Evolutionary conservation across 495 filamentous ascomycete genomes (phyloP).

Genomic region (Lasiosphaeria ovina): DNA sequence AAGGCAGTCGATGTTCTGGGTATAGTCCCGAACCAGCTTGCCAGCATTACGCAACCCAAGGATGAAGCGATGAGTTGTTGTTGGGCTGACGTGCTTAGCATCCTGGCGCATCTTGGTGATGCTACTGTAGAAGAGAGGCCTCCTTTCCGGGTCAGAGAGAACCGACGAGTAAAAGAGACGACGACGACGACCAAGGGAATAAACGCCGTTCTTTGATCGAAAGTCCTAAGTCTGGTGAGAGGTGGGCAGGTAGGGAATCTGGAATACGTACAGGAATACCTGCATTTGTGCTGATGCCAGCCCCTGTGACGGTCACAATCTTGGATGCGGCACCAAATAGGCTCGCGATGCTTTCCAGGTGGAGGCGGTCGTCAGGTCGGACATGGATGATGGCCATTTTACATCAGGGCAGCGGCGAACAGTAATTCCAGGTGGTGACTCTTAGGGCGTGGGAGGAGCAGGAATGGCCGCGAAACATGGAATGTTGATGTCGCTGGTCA

Average conservation of each 20-base stretch:
- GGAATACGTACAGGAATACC: conserved; percentile 17
- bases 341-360: conserved; percentile 14
- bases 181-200: conserved; percentile 14
- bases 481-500: background rate
- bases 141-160: conserved; percentile 11
- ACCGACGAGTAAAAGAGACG: conserved; percentile 13
- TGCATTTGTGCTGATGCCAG: conserved; percentile 19
- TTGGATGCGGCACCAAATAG: conserved; percentile 14
- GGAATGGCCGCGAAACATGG: too few relatives aligned
- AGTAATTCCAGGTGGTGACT: too few relatives aligned
- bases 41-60: conserved; percentile 10
- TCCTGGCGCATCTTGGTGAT: conserved; percentile 17
- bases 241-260: conserved; percentile 4
- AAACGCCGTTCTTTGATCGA: conserved; percentile 12
- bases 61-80: conserved; percentile 16
- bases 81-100: conserved; percentile 10
- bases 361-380: conserved; percentile 7
- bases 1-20: conserved; percentile 21
- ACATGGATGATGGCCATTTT: conserved; percentile 14
- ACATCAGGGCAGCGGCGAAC: too few relatives aligned
- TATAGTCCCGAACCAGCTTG: conserved; percentile 19
- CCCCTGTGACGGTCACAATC: conserved; percentile 18
- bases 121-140: conserved; percentile 15
- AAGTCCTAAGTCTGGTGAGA: conserved; percentile 16
- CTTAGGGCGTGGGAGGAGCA: too few relatives aligned